A percentile compares a stretch with the other conserved stretches of the same genome.
phyloP scores from a whole-genome alignment of 306 rosid species.

The Cicer arietinum region DNA sequence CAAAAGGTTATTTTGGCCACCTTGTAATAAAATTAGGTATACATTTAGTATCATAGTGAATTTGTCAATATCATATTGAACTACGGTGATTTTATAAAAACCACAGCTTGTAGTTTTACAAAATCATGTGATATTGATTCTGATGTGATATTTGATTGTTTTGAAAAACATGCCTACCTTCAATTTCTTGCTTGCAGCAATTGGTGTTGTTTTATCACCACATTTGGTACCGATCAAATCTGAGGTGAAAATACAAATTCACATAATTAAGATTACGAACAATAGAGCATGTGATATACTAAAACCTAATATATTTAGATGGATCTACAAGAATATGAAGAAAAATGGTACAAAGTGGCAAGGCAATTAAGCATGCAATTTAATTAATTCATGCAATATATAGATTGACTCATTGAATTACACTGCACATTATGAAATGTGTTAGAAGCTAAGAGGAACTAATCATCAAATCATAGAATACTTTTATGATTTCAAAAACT shows the following conservation, averaged over 20 bases:
- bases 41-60: too few species aligned
- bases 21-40: too few species aligned
- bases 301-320: too few species aligned
- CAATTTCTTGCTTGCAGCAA: constrained; percentile 55
- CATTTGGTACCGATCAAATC: constrained; percentile 26
- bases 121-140: too few species aligned
- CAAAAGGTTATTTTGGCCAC: too few species aligned
- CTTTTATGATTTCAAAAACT: neutral
- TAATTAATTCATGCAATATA: constrained; percentile 25
- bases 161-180: constrained; percentile 57
- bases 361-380: neutral
- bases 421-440: too few species aligned
- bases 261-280: neutral
- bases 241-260: constrained; percentile 4
- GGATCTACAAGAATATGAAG: constrained; percentile 1
- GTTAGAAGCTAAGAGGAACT: too few species aligned
- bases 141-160: too few species aligned
- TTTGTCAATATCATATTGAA: too few species aligned
- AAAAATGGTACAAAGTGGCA: neutral
- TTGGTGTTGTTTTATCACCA: constrained; percentile 42
- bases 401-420: neutral
- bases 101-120: too few species aligned
- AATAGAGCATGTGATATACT: neutral
- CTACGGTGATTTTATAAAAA: too few species aligned
- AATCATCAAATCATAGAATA: neutral